Evolutionary conservation across 768 basidiomycete species (phyloP), one percentile per base, ranked within the genome.

Genomic region (Suillus bovinus): DNA sequence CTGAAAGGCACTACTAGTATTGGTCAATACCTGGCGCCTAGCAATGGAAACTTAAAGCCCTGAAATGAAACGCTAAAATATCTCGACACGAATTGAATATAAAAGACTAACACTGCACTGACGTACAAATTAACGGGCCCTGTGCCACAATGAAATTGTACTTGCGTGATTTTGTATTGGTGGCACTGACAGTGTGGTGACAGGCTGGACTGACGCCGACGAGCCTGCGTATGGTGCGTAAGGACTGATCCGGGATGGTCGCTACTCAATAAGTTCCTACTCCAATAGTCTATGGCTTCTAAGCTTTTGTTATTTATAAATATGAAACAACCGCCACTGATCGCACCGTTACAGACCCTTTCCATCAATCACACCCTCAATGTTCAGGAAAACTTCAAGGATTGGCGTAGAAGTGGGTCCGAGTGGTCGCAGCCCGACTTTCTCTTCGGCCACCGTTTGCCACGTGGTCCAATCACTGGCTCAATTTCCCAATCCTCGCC

Each of bases 401-500:
- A 7, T 17, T 17, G 47, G 29, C 47, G 47, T 49, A 49, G 16
- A 27, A 29, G 47, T 9, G 47, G 17, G 9, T 16, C 9, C 4
- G 9, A 49, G 24, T 27, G 16, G 16, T 14, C 14, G 8, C 9
- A 22, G 33, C 22, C 53, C 14, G 13, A 68, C 91, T 65, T 81
- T 85, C 42, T 91, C 93, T 70, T 85, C 80, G 38, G 77, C 77
- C 93, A 94, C 33, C 80, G 79, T 63, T 81, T 83, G 55, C 81
- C 76, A 62, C 86, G 86, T 36, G 79, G 79, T 2, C 86, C 91
- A 91, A 94, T 94, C 8, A 99, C 94, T 4, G 96, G 95, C 2
- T 95, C 94, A 41, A 88, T 72, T n/a, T 90, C 20, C 17, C 96
- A 99, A 68, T 96, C 96, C 74, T 95, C 93, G 17, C 96, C 96